Conservation (phyloP, 2,329 filamentous ascomycete genomes). For the Ceratocystis colombiana region DNA sequence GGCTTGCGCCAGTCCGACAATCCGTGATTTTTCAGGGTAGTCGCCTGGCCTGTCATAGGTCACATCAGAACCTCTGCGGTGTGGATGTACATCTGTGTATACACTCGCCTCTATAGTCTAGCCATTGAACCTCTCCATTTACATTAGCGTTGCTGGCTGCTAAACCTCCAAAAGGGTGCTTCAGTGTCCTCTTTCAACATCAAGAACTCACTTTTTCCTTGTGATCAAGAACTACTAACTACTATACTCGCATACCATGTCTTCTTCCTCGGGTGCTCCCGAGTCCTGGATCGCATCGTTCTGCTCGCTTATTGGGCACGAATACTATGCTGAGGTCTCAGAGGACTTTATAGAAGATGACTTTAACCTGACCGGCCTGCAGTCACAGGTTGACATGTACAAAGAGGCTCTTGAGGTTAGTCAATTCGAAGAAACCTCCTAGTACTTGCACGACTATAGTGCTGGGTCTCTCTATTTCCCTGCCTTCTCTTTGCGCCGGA, state of each 20-base stretch:
- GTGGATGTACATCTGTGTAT: not conserved
- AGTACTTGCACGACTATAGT: not conserved
- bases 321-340: conserved; percentile 97
- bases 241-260: conserved; percentile 37
- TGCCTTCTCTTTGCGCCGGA: not conserved
- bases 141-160: not conserved
- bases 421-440: not conserved
- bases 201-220: not conserved
- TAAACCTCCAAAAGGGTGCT: not conserved
- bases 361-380: conserved; percentile 93
- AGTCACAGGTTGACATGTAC: conserved; percentile 95
- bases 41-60: not conserved
- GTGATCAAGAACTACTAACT: not conserved
- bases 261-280: conserved; percentile 49
- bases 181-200: conserved; percentile 1
- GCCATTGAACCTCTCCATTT: not conserved
- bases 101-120: not conserved
- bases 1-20: not conserved
- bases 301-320: conserved; percentile 87
- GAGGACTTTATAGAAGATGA: conserved; percentile 99
- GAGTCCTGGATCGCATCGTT: conserved; percentile 99
- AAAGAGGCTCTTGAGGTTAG: conserved; percentile 85
- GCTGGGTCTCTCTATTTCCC: too few relatives aligned
- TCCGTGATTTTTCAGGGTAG: not conserved
- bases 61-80: not conserved